phyloP scores from a whole-genome alignment of 352 stramenopile genomes.

The Globisporangium polare region DNA sequence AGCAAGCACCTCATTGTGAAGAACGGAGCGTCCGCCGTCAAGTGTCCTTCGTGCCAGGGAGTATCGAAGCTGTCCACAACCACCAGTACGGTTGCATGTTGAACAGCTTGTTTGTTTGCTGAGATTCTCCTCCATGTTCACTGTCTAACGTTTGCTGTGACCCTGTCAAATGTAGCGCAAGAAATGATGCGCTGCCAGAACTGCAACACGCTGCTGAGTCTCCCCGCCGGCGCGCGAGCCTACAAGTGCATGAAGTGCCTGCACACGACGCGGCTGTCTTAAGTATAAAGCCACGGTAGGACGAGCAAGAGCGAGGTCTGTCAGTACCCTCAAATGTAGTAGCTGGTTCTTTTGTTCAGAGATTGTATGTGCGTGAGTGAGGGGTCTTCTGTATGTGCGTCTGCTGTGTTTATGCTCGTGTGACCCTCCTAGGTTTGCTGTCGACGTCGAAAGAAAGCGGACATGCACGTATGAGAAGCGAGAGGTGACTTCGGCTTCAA shows the following conservation, averaged over 20 bases:
- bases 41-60: slow-evolving; percentile 75
- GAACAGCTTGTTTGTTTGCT: not conserved
- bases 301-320: not conserved
- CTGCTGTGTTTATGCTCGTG: not conserved
- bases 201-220: slow-evolving; percentile 80
- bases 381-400: not conserved
- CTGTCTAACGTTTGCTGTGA: slow-evolving; percentile 15
- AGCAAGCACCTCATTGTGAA: slow-evolving; percentile 83
- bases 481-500: not conserved
- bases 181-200: slow-evolving; percentile 87
- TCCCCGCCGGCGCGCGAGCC: slow-evolving; percentile 70
- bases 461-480: not conserved
- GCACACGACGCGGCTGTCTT: slow-evolving; percentile 76
- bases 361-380: not conserved
- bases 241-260: slow-evolving; percentile 91
- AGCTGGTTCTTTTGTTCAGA: not conserved
- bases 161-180: slow-evolving; percentile 42
- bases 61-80: slow-evolving; percentile 82
- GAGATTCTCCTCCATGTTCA: not conserved
- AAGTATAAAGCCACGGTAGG: slow-evolving; percentile 14
- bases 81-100: slow-evolving; percentile 55
- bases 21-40: slow-evolving; percentile 68
- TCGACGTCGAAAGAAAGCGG: not conserved
- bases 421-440: not conserved
- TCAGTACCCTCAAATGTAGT: slow-evolving; percentile 12